These are phyloP conservation scores for Amauroascus niger DNA, from an alignment of 2,329 filamentous ascomycete species.

Conservation along the genomic window DNA sequence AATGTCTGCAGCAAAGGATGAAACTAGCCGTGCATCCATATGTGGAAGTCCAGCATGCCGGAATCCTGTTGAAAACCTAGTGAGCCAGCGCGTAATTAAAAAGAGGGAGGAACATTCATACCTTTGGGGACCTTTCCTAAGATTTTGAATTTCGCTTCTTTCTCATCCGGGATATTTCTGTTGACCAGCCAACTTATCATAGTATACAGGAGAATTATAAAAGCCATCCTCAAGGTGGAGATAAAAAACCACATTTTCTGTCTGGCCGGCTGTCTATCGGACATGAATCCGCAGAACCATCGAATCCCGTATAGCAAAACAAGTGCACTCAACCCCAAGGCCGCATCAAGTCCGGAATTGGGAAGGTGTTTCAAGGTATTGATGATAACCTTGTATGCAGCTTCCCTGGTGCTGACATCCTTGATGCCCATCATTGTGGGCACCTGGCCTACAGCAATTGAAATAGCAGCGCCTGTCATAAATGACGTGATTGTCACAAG, in stretches of 20 bases:
- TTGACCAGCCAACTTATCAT: slow-evolving; percentile 56
- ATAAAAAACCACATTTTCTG: slow-evolving; percentile 50
- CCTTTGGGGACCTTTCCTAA: slow-evolving; percentile 49
- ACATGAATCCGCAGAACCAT: slow-evolving; percentile 42
- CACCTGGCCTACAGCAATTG: slow-evolving; percentile 57
- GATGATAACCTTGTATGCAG: slow-evolving; percentile 44
- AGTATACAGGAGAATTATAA: slow-evolving; percentile 53
- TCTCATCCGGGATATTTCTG: slow-evolving; percentile 32
- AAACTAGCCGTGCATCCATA: slow-evolving; percentile 37
- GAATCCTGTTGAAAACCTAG: slow-evolving; percentile 26
- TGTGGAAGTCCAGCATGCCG: slow-evolving; percentile 41
- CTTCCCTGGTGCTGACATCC: slow-evolving; percentile 44
- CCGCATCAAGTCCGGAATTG: slow-evolving; percentile 49
- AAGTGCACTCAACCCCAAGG: slow-evolving; percentile 50
- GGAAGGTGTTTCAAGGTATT: slow-evolving; percentile 50
- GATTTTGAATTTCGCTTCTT: slow-evolving; percentile 47
- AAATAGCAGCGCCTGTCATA: slow-evolving; percentile 56
- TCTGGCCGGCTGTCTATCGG: slow-evolving; percentile 46
- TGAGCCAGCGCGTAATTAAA: neutral
- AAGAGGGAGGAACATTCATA: neutral
- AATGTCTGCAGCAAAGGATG: slow-evolving; percentile 45
- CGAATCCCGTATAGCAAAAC: slow-evolving; percentile 49
- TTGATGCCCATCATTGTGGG: slow-evolving; percentile 50
- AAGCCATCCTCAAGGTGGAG: slow-evolving; percentile 51
- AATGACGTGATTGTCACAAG: slow-evolving; percentile 56